phyloP scores from a whole-genome alignment of 108 stramenopile species.

The Pseudonitzschia multiseries region DNA sequence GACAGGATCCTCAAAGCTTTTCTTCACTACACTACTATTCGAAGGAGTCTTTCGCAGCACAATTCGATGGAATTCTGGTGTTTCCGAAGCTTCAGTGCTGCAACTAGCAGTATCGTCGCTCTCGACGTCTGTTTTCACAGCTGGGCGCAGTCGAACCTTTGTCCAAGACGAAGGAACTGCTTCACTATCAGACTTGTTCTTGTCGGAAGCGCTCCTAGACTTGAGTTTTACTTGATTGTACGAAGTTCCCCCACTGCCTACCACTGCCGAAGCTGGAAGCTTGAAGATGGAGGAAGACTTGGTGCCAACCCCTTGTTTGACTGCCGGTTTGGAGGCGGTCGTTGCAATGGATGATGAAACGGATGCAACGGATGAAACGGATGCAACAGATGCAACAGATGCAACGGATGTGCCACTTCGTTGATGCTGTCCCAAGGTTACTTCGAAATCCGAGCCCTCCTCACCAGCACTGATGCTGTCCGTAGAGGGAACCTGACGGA shows the following conservation, averaged over 20 bases:
- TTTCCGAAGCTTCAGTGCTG: too few relatives aligned
- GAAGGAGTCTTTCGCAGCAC: too few relatives aligned
- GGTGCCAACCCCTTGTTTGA: neutral
- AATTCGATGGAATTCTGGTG: too few relatives aligned
- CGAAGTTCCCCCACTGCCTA: neutral
- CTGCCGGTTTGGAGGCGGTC: neutral
- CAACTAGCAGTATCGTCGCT: too few relatives aligned
- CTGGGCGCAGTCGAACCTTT: constrained; percentile 37
- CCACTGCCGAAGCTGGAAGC: constrained; percentile 11
- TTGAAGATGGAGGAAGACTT: constrained; percentile 9
- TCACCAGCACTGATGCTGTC: constrained; percentile 19
- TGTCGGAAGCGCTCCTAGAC: constrained; percentile 22
- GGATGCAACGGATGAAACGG: too few relatives aligned
- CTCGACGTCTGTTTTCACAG: constrained; percentile 1
- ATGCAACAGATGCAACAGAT: constrained; percentile 2
- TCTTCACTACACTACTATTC: too few relatives aligned
- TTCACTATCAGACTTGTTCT: constrained; percentile 15
- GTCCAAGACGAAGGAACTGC: constrained; percentile 39
- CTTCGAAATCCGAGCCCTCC: constrained; percentile 21
- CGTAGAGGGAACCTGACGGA: constrained; percentile 13
- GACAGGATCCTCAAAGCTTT: too few relatives aligned
- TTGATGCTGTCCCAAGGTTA: constrained; percentile 18
- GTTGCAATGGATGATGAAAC: neutral
- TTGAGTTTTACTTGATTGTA: constrained; percentile 28
- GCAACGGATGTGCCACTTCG: constrained; percentile 25